A percentile compares a stretch with the other conserved stretches of the same genome.
Evolutionary conservation across 495 filamentous ascomycete genomes (phyloP).

Genomic region (Opeltia flavorubescens): DNA sequence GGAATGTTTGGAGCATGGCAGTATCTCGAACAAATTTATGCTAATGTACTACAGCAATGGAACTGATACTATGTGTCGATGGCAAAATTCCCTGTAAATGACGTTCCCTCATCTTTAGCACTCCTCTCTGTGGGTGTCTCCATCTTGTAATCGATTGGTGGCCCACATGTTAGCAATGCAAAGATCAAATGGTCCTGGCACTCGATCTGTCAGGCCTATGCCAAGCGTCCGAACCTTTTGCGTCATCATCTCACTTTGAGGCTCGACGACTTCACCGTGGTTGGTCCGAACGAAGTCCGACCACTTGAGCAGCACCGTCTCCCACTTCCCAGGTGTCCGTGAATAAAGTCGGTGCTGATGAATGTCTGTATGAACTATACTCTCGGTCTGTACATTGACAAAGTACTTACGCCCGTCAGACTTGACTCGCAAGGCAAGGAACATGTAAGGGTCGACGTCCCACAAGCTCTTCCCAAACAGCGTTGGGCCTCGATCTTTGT

Average conservation of each 20-base stretch:
- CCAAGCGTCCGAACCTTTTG: slow-evolving; percentile 76
- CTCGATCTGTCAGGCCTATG: slow-evolving; percentile 74
- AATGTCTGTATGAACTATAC: slow-evolving; percentile 78
- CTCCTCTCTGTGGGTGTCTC: neutral
- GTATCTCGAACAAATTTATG: too few relatives aligned
- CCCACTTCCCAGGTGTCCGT: slow-evolving; percentile 72
- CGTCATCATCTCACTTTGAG: slow-evolving; percentile 72
- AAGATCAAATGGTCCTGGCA: slow-evolving; percentile 76
- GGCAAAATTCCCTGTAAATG: too few relatives aligned
- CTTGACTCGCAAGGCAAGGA: slow-evolving; percentile 79
- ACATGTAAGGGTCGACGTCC: slow-evolving; percentile 80
- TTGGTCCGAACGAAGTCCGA: slow-evolving; percentile 92
- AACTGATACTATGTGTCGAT: too few relatives aligned
- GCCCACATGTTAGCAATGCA: slow-evolving; percentile 77
- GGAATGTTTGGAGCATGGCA: too few relatives aligned
- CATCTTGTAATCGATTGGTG: slow-evolving; percentile 32
- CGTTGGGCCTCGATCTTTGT: slow-evolving; percentile 37
- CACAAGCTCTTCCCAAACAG: slow-evolving; percentile 71
- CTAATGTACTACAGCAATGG: too few relatives aligned
- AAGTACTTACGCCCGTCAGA: slow-evolving; percentile 87
- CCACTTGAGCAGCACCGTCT: slow-evolving; percentile 80
- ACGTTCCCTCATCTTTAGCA: neutral
- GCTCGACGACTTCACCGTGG: slow-evolving; percentile 76
- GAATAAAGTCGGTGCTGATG: slow-evolving; percentile 90
- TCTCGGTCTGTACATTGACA: slow-evolving; percentile 90